Evolutionary conservation across 2,329 filamentous ascomycete species (phyloP).

Genomic region (Fusarium tanahbumbuense): DNA sequence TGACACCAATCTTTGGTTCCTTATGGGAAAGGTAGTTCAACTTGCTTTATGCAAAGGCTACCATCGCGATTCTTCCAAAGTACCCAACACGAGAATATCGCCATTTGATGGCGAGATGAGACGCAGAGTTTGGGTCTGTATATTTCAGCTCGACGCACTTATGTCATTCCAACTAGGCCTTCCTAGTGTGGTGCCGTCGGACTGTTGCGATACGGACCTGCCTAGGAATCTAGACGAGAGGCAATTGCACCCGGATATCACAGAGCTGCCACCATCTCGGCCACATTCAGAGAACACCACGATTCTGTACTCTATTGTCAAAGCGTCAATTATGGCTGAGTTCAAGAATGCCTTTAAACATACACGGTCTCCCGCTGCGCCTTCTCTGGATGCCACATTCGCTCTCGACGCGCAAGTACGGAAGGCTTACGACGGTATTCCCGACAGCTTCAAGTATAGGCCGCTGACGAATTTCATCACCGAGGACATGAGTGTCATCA

Average conservation of each 20-base stretch:
- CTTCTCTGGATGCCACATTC: constrained; percentile 27
- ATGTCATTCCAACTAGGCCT: constrained; percentile 61
- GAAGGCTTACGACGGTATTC: constrained; percentile 38
- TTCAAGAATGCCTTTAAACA: constrained; percentile 43
- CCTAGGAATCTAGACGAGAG: constrained; percentile 41
- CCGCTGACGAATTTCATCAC: constrained; percentile 45
- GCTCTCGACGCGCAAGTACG: constrained; percentile 40
- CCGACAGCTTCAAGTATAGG: constrained; percentile 41
- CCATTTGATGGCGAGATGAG: constrained; percentile 62
- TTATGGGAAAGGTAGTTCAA: constrained; percentile 56
- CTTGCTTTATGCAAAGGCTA: constrained; percentile 62
- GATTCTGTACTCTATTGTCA: constrained; percentile 47
- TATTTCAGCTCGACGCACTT: constrained; percentile 58
- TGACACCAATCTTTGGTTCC: constrained; percentile 58
- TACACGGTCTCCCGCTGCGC: constrained; percentile 17
- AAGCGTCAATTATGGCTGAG: constrained; percentile 43
- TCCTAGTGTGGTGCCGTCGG: constrained; percentile 57
- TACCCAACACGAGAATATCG: constrained; percentile 49
- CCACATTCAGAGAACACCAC: constrained; percentile 33
- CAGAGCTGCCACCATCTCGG: constrained; percentile 28
- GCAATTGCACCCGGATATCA: constrained; percentile 24
- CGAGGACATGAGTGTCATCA: constrained; percentile 43
- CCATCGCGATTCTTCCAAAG: constrained; percentile 57
- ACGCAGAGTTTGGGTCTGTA: constrained; percentile 59
- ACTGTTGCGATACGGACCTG: constrained; percentile 35